Percentiles rank a stretch among this genome's conserved stretches.
These are phyloP conservation scores for Albophoma yamanashiensis DNA, from an alignment of 2,329 filamentous ascomycete species.

Conservation along the genomic window DNA sequence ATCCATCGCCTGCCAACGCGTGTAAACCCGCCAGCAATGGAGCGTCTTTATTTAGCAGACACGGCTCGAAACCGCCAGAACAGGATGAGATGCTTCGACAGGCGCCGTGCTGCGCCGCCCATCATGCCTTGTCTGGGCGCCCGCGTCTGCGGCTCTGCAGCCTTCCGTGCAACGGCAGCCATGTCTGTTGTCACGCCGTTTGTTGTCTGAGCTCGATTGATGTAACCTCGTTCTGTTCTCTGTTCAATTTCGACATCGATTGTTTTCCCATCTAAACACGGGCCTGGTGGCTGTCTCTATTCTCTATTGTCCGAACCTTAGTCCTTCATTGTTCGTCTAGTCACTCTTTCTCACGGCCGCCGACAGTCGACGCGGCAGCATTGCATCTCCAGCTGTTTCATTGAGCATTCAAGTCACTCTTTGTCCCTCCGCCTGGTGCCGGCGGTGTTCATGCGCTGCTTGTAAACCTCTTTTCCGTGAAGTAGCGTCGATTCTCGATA, in stretches of 20 bases:
- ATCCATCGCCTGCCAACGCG: slow-evolving; percentile 1
- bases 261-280: not conserved
- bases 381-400: not conserved
- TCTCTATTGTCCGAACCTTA: not conserved
- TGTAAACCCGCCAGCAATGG: not conserved
- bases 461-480: not conserved
- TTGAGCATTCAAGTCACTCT: not conserved
- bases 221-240: not conserved
- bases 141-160: not conserved
- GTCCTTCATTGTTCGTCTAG: not conserved
- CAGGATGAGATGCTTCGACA: not conserved
- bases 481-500: not conserved
- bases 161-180: not conserved
- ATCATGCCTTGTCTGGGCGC: not conserved
- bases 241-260: too few species aligned
- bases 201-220: not conserved
- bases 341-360: not conserved
- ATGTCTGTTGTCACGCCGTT: slow-evolving; percentile 5
- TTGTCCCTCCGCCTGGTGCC: not conserved
- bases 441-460: not conserved
- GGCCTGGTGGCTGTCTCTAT: not conserved
- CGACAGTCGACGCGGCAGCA: not conserved
- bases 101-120: not conserved
- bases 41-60: slow-evolving; percentile 1
- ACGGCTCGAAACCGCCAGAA: not conserved